These are phyloP conservation scores for Setaria italica DNA, from an alignment of 202 grass and related monocot genomes.

Conservation along the genomic window DNA sequence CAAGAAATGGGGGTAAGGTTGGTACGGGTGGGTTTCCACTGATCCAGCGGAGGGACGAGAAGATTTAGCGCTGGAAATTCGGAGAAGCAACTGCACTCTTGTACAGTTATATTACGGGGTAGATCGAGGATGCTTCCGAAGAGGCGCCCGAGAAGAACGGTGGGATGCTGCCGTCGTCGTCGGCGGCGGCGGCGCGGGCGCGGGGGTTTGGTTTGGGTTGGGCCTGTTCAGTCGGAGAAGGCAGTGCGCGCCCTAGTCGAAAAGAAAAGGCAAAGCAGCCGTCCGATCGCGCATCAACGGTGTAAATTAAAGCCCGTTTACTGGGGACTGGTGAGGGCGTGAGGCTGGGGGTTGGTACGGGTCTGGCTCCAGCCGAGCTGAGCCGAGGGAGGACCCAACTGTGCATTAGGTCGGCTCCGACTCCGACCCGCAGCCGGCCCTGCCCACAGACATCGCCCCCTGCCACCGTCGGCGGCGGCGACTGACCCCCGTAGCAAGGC, in stretches of 20 bases:
- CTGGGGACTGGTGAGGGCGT: too few relatives aligned
- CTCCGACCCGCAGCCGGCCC: neutral
- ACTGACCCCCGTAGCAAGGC: neutral
- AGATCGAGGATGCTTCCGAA: neutral
- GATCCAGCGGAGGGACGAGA: neutral
- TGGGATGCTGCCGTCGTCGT: neutral
- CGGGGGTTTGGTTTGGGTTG: neutral
- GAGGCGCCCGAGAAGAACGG: neutral
- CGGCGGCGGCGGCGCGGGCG: neutral
- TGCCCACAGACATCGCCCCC: neutral
- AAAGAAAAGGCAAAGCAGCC: neutral
- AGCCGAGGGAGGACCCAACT: neutral
- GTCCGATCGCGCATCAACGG: conserved; percentile 32
- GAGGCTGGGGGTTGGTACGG: too few relatives aligned
- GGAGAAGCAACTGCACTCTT: too few relatives aligned
- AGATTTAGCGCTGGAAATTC: neutral
- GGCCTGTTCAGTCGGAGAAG: neutral
- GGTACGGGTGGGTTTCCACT: neutral
- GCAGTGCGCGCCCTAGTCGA: neutral
- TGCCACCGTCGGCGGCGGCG: conserved; percentile 24
- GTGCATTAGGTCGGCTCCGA: neutral
- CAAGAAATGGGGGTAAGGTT: neutral
- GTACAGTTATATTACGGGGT: neutral
- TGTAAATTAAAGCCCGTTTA: neutral
- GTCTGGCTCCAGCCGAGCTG: neutral